These are phyloP conservation scores for Castanospermum australe DNA, from an alignment of 306 rosid genomes.

Conservation along the genomic window DNA sequence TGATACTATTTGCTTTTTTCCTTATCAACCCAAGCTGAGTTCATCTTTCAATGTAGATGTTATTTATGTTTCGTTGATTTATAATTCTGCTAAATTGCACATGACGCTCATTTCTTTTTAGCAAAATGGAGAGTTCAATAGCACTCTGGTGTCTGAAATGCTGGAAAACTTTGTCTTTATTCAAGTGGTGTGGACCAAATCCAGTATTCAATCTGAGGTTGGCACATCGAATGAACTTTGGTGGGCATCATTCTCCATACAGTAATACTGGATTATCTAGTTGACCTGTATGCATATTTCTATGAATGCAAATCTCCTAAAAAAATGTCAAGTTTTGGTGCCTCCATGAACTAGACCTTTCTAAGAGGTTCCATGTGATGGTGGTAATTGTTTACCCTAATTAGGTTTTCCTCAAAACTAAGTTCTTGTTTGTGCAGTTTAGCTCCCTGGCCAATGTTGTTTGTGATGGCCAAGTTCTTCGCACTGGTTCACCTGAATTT, in stretches of 20 bases:
- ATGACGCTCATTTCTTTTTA: neutral
- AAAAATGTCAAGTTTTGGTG: neutral
- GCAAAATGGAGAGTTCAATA: neutral
- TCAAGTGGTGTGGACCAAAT: no score
- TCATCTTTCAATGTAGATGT: neutral
- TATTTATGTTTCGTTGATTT: neutral
- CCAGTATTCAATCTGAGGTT: no score
- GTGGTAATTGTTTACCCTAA: neutral
- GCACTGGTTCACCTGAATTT: neutral
- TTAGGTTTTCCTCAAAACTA: neutral
- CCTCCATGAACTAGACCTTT: neutral
- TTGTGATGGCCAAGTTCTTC: neutral
- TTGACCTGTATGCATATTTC: neutral
- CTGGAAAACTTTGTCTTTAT: neutral
- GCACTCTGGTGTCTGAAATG: neutral
- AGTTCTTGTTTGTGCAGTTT: neutral
- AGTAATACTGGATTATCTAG: no score
- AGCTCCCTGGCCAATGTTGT: neutral
- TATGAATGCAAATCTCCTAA: neutral
- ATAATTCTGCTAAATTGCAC: neutral
- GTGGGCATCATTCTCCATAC: no score
- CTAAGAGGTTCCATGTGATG: neutral
- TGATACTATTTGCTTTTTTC: neutral
- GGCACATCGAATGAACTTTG: no score
- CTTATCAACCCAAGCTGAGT: neutral